These are phyloP conservation scores for Pichia sporocuriosa DNA, from an alignment of 805 yeast species.

Conservation along the genomic window DNA sequence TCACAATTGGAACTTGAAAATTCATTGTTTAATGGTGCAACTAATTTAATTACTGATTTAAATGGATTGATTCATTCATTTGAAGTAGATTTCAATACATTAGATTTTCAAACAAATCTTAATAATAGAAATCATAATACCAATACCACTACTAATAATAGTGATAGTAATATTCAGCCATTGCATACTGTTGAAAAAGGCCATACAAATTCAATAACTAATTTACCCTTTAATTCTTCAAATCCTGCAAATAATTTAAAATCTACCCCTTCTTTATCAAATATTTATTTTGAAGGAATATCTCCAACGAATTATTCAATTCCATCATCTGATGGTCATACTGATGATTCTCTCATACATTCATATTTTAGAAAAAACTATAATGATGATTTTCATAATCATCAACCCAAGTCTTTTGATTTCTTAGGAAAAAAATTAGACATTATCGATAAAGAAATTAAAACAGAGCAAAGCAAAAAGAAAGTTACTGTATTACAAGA, in stretches of 20 bases:
- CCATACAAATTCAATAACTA: too few species aligned
- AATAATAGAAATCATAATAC: not conserved
- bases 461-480: not conserved
- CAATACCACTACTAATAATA: not conserved
- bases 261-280: conserved; percentile 2
- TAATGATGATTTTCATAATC: not conserved
- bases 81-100: conserved; percentile 19
- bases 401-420: not conserved
- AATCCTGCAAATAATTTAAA: not conserved
- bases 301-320: conserved; percentile 22
- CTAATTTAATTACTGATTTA: conserved; percentile 30
- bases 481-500: not conserved
- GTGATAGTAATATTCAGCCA: not conserved
- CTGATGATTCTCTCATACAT: too few species aligned
- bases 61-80: conserved; percentile 30
- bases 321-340: conserved; percentile 10
- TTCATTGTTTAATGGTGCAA: conserved; percentile 30
- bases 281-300: conserved; percentile 14
- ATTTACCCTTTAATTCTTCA: too few species aligned
- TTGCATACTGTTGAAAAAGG: too few species aligned
- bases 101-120: conserved; percentile 6
- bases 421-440: not conserved
- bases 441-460: not conserved
- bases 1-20: conserved; percentile 23
- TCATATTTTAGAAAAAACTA: too few species aligned